These are phyloP conservation scores for Candida boleticola DNA, from an alignment of 805 yeast genomes.

Conservation along the genomic window DNA sequence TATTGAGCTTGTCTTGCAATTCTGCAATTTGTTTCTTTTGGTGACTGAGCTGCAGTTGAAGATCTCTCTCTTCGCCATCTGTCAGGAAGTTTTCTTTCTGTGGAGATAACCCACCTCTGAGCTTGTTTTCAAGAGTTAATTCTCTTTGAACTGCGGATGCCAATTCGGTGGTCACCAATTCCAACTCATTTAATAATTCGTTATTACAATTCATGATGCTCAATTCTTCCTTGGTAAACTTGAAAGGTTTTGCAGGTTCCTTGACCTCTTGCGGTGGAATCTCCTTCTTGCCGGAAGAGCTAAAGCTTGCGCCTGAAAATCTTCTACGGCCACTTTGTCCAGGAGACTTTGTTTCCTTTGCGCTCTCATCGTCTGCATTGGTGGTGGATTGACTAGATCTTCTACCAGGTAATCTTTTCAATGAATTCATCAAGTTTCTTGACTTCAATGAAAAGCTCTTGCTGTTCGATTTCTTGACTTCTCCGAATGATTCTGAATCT, in stretches of 20 bases:
- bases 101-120: constrained; percentile 19
- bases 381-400: background rate
- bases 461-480: background rate
- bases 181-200: constrained; percentile 59
- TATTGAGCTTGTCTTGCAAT: constrained; percentile 55
- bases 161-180: constrained; percentile 66
- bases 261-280: constrained; percentile 1
- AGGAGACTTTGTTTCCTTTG: background rate
- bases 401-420: constrained; percentile 3
- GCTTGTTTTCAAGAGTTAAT: constrained; percentile 51
- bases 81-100: background rate
- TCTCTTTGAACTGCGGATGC: constrained; percentile 74
- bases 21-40: constrained; percentile 37
- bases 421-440: constrained; percentile 2
- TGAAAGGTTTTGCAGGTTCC: constrained; percentile 14
- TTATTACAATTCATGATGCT: constrained; percentile 60
- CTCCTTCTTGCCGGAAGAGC: constrained; percentile 1
- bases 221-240: constrained; percentile 58
- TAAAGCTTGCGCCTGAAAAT: constrained; percentile 1
- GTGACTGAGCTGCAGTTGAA: constrained; percentile 6
- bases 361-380: background rate
- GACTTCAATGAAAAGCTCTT: constrained; percentile 4
- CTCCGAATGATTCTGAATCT: constrained; percentile 1
- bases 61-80: background rate
- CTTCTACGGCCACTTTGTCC: background rate